Evolutionary conservation across 192 early-diverging fungal genomes (phyloP), one percentile per base, ranked within the genome.

Genomic region (Podila minutissima): DNA sequence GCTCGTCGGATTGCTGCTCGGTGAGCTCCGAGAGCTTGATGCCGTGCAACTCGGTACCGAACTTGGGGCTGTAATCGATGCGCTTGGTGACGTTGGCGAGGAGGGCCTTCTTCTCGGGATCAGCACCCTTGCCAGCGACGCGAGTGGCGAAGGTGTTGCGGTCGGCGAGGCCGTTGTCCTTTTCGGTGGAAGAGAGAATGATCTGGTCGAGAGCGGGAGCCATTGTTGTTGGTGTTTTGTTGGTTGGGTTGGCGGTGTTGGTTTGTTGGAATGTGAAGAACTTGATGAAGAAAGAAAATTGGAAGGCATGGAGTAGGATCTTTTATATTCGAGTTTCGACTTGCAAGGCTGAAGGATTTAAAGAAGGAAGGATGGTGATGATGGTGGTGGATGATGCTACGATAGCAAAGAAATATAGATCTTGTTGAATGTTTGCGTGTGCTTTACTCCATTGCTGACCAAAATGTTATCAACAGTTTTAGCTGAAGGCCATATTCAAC

Each of bases 11-110:
- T 58, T 92, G 89, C 67, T 91, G 85, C 9, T 89, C 88, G 17
- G 85, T 86, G 71, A 93, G 72, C 67, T 91, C 64, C 33, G 85
- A 72, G 50, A 91, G 62, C 31, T 89, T 88, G 37, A 92, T 58
- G 38, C 91, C 88, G 38, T 83, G 85, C n/a, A 93, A 67, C 78
- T 93, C 92, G 31, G 89, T 92, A 55, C 92, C 91, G 64, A 93
- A 85, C 64, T 75, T 74, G 35, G 88, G 90, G 1, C 89, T 82
- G n/a, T 86, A 75, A 48, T 92, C 86, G 69, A 86, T 83, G 32
- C 83, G 64, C 69, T 89, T 88, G 65, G 82, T 83, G 17, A 88
- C 87, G 31, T 83, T 86, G 48, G 74, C 76, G 65, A 89, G 79
- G 24, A 92, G 86, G 6, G 88, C 86, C 51, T 75, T 82, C 72